Percentiles rank a stretch among this genome's conserved stretches.
phyloP scores from a whole-genome alignment of 495 filamentous ascomycete genomes.

The Melanomma pulvis-pyrius region DNA sequence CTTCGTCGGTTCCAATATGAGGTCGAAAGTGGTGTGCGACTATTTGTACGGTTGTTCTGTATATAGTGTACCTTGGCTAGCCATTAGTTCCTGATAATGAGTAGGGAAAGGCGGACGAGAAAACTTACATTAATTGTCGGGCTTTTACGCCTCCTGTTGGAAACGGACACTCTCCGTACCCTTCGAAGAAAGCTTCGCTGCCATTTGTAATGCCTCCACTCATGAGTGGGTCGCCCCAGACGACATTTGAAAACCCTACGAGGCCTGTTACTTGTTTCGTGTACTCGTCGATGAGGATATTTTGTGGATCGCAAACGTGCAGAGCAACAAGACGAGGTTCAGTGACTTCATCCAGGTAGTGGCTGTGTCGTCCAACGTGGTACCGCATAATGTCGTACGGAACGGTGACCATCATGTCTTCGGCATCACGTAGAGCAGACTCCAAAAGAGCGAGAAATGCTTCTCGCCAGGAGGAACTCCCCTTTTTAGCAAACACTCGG shows the following conservation, averaged over 20 bases:
- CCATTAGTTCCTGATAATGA: conserved; percentile 5
- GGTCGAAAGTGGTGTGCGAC: conserved; percentile 44
- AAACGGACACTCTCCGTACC: conserved; percentile 45
- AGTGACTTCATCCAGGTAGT: conserved; percentile 59
- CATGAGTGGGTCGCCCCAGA: conserved; percentile 65
- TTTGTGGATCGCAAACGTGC: conserved; percentile 57
- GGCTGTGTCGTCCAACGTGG: conserved; percentile 52
- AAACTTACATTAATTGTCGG: conserved; percentile 57
- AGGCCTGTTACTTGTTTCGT: conserved; percentile 48
- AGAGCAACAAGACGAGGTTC: conserved; percentile 61
- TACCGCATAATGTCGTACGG: conserved; percentile 67
- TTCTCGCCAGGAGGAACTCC: conserved; percentile 62
- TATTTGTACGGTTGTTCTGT: conserved; percentile 42
- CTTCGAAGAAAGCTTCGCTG: conserved; percentile 52
- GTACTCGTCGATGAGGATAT: conserved; percentile 60
- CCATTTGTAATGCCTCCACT: conserved; percentile 54
- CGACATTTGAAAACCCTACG: conserved; percentile 54
- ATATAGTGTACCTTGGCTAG: conserved; percentile 57
- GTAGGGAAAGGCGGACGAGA: conserved; percentile 42
- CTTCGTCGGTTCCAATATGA: conserved; percentile 37
- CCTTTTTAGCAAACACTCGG: conserved; percentile 52
- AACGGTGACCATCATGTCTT: conserved; percentile 68
- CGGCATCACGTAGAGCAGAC: conserved; percentile 65
- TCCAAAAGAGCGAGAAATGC: conserved; percentile 65
- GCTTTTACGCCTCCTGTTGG: conserved; percentile 32